Base-by-base conservation (phyloP, 805 yeast genomes). In the Candida germanica region DNA sequence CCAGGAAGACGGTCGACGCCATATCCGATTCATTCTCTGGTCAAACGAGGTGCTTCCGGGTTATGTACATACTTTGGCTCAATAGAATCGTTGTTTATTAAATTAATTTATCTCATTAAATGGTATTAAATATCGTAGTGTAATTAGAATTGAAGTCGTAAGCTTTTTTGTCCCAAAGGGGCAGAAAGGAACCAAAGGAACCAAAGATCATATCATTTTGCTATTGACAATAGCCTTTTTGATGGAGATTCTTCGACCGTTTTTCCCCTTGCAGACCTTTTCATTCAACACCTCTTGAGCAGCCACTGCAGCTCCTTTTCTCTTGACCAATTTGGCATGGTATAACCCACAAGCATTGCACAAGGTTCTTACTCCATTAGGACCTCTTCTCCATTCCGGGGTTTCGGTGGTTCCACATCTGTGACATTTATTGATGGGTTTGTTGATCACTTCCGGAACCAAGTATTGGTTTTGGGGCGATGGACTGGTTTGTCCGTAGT, bases 301-400 rank as follows among this genome's bases (percentile, higher is more conserved):
- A 15, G 83, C 80, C 29, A 64, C 62, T 4, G 58, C 68, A 29
- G 69, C 71, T 9, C 87, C 87, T 41, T 68, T 70, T 40, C 69
- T 68, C 50, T 80, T 82, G 34, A 74, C 66, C 59, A 65, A 51
- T 38, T 65, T 65, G 24, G 71, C 70, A 40, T 65, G 71, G 44
- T 59, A 65, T 31, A 65, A 58, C 0, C 71, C 71, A 46, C 71
- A 65, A 1, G 71, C 71, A 40, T 65, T 65, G 41, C 71, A 65
- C 28, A 65, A 51, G 0, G 71, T 65, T n/a, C 70, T 49, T n/a
- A 63, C 67, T 2, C 71, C 71, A 29, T 64, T 62, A 8, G 71
- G 71, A 3, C 71, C 71, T 29, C 70, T 50, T 35, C 71, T 50
- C 71, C 71, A 65, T 46, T 65, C 71, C 5, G 70, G 71, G 2